phyloP scores from a whole-genome alignment of 345 rosid genomes.

The Rubroshorea leprosula region DNA sequence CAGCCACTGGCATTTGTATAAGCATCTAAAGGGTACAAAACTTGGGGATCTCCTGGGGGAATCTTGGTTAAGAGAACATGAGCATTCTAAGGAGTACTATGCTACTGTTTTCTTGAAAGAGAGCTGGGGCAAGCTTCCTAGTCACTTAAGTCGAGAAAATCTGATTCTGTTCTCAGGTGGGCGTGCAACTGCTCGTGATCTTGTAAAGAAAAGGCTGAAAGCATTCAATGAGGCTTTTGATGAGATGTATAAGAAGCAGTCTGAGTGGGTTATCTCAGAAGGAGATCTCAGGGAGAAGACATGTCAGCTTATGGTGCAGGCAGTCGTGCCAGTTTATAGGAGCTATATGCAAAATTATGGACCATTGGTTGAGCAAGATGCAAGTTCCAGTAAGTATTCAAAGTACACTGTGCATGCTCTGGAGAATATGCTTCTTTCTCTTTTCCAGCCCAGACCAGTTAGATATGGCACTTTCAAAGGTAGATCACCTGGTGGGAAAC shows the following conservation, averaged over 20 bases:
- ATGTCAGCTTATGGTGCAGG: conserved; percentile 36
- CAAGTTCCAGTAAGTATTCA: conserved; percentile 35
- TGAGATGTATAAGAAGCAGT: conserved; percentile 48
- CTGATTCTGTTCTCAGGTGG: conserved; percentile 95
- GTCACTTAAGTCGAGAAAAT: conserved; percentile 90
- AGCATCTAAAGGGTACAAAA: conserved; percentile 76
- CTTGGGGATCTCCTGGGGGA: conserved; percentile 78
- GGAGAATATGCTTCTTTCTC: conserved; percentile 50
- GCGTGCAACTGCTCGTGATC: conserved; percentile 99
- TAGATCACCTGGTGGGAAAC: conserved; percentile 47
- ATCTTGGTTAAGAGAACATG: conserved; percentile 80
- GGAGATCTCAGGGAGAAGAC: conserved; percentile 50
- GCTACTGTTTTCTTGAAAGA: conserved; percentile 63
- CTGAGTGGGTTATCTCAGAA: conserved; percentile 53
- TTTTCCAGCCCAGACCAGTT: conserved; percentile 48
- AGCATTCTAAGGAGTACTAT: conserved; percentile 69
- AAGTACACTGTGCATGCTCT: conserved; percentile 42
- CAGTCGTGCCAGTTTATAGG: conserved; percentile 49
- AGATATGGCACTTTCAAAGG: conserved; percentile 12
- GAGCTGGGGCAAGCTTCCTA: conserved; percentile 89
- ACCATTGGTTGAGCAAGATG: conserved; percentile 19
- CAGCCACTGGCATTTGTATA: conserved; percentile 84
- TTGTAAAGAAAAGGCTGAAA: conserved; percentile 78
- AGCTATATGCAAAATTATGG: conserved; percentile 35
- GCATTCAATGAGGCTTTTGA: conserved; percentile 39